phyloP scores from a whole-genome alignment of 768 basidiomycete species.

The Pulveroboletus sp. region DNA sequence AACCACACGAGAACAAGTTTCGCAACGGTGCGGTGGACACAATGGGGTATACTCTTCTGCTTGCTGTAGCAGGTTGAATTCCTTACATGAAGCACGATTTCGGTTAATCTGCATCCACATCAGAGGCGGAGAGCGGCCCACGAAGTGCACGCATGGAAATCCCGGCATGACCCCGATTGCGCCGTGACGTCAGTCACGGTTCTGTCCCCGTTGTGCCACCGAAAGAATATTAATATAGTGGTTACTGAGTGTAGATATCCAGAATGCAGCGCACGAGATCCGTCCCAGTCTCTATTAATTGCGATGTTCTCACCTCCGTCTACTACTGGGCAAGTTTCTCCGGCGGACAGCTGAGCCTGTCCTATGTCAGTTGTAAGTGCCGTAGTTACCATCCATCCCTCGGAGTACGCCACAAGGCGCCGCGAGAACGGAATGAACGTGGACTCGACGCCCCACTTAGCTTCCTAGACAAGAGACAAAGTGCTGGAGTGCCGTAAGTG shows the following conservation, averaged over 20 bases:
- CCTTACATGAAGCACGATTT: neutral
- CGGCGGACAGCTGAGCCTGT: neutral
- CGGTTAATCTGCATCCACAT: neutral
- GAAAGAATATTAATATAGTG: neutral
- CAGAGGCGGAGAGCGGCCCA: neutral
- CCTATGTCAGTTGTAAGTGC: neutral
- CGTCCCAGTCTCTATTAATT: too few species aligned
- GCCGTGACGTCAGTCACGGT: too few species aligned
- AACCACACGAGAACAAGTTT: too few species aligned
- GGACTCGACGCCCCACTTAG: too few species aligned
- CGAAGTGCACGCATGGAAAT: too few species aligned
- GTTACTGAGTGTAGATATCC: neutral
- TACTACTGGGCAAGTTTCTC: neutral
- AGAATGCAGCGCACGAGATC: neutral
- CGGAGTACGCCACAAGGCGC: neutral
- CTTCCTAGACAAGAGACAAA: neutral
- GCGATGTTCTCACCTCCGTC: neutral
- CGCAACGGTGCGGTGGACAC: neutral
- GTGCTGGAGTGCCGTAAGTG: too few species aligned
- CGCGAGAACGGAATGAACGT: neutral
- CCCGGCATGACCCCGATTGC: too few species aligned
- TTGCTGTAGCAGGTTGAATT: neutral
- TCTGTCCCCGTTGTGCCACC: neutral
- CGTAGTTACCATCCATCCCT: neutral
- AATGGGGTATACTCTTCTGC: too few species aligned